Conservation (phyloP, 78 protist species). For the Dictyostelium citrinum region DNA sequence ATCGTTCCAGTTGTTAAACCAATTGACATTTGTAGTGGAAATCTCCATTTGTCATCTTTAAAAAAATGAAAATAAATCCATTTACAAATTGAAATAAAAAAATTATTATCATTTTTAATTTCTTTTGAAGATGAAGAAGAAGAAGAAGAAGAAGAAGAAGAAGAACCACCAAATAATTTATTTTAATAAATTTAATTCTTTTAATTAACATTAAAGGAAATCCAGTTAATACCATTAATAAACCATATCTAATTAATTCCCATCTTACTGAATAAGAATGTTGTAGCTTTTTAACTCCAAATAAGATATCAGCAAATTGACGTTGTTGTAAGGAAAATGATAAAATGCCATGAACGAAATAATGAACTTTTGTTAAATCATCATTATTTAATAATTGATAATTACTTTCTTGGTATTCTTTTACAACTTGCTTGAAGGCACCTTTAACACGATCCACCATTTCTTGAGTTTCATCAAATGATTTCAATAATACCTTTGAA, state of each 20-base stretch:
- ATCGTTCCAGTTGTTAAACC: neutral
- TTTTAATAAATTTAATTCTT: neutral
- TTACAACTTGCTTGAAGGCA: neutral
- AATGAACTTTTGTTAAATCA: slow-evolving; percentile 33
- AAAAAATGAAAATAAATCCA: slow-evolving; percentile 13
- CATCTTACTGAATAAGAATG: neutral
- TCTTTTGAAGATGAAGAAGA: too few species aligned
- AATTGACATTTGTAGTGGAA: slow-evolving; percentile 38
- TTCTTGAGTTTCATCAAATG: slow-evolving; percentile 53
- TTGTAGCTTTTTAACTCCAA: neutral
- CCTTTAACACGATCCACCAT: neutral
- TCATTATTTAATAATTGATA: neutral
- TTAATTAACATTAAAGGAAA: slow-evolving; percentile 8
- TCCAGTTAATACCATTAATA: neutral
- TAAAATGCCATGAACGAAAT: slow-evolving; percentile 47
- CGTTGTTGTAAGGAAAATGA: slow-evolving; percentile 42
- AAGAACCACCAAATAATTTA: neutral
- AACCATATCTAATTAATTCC: slow-evolving; percentile 37
- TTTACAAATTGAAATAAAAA: neutral
- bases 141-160: too few species aligned
- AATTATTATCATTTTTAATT: neutral
- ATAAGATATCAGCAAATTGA: neutral
- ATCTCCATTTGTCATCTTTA: slow-evolving; percentile 44
- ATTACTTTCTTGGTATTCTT: slow-evolving; percentile 6
- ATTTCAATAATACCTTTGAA: neutral